Conservation (phyloP, 2,329 filamentous ascomycete genomes). For the Pseudopyrenochaeta lycopersici region DNA sequence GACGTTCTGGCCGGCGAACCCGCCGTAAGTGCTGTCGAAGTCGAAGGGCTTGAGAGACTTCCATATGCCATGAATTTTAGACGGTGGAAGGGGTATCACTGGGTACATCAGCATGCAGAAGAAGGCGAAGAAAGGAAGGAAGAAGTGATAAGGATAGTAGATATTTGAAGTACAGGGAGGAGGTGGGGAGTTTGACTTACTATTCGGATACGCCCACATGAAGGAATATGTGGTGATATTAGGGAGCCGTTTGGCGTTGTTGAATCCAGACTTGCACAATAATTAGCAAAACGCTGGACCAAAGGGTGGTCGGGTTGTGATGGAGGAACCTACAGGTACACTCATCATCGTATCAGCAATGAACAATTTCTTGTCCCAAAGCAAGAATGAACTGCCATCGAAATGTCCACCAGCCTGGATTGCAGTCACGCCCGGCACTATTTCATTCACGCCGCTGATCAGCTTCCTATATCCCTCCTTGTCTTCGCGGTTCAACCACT, state of each 20-base stretch:
- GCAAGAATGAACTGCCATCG: constrained; percentile 74
- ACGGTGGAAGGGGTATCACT: constrained; percentile 72
- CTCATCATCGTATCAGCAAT: constrained; percentile 81
- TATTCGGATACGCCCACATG: constrained; percentile 70
- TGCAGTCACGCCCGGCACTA: constrained; percentile 54
- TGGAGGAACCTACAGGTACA: constrained; percentile 61
- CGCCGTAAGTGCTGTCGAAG: constrained; percentile 73
- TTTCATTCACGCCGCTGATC: constrained; percentile 15
- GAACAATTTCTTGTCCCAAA: constrained; percentile 67
- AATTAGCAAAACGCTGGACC: too few species aligned
- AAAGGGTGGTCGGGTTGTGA: constrained; percentile 1
- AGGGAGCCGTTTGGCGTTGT: constrained; percentile 51
- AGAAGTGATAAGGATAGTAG: constrained; percentile 67
- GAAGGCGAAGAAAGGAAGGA: too few species aligned
- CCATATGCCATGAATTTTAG: constrained; percentile 75
- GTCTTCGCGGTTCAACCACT: constrained; percentile 67
- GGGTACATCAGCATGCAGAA: neutral
- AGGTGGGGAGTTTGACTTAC: neutral
- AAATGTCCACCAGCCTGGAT: constrained; percentile 83
- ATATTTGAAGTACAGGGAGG: neutral
- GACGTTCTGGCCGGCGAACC: constrained; percentile 72
- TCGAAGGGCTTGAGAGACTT: constrained; percentile 66
- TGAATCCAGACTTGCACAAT: constrained; percentile 37
- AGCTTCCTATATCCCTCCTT: constrained; percentile 48
- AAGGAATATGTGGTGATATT: constrained; percentile 69